Percentiles rank a stretch among this genome's conserved stretches.
Conservation (phyloP, 805 yeast genomes). For the Ogataea kodamae region DNA sequence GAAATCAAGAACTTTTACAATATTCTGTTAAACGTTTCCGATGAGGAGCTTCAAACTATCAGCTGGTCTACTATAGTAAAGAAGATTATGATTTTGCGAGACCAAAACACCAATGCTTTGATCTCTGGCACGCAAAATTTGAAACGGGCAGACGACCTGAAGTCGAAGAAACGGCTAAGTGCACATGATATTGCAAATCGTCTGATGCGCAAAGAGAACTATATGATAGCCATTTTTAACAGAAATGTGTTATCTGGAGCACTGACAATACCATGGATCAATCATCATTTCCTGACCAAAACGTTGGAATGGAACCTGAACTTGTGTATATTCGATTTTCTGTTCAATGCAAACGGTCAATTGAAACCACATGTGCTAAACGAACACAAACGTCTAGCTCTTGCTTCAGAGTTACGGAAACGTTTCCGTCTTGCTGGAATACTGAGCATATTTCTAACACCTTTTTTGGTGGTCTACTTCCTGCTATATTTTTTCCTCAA, state of each 20-base stretch:
- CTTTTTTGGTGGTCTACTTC: slow-evolving; percentile 81
- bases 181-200: slow-evolving; percentile 95
- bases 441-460: slow-evolving; percentile 77
- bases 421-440: slow-evolving; percentile 87
- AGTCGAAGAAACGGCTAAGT: slow-evolving; percentile 70
- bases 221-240: slow-evolving; percentile 84
- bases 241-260: slow-evolving; percentile 68
- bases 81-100: slow-evolving; percentile 67
- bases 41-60: slow-evolving; percentile 85
- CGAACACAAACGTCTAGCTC: slow-evolving; percentile 60
- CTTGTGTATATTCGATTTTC: slow-evolving; percentile 80
- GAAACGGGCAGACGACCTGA: slow-evolving; percentile 47
- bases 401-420: slow-evolving; percentile 67
- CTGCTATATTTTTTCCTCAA: slow-evolving; percentile 79
- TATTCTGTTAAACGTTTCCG: slow-evolving; percentile 65
- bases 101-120: slow-evolving; percentile 80
- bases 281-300: slow-evolving; percentile 55
- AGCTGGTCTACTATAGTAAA: slow-evolving; percentile 88
- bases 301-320: slow-evolving; percentile 94
- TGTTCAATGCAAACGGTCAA: slow-evolving; percentile 81
- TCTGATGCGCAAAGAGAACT: slow-evolving; percentile 93
- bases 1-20: slow-evolving; percentile 78
- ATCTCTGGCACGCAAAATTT: slow-evolving; percentile 39
- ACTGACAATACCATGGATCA: slow-evolving; percentile 39
- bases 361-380: slow-evolving; percentile 67